A percentile compares a stretch with the other conserved stretches of the same genome.
Evolutionary conservation across 805 yeast genomes (phyloP).

Genomic region (Metschnikowia corniflorae): DNA sequence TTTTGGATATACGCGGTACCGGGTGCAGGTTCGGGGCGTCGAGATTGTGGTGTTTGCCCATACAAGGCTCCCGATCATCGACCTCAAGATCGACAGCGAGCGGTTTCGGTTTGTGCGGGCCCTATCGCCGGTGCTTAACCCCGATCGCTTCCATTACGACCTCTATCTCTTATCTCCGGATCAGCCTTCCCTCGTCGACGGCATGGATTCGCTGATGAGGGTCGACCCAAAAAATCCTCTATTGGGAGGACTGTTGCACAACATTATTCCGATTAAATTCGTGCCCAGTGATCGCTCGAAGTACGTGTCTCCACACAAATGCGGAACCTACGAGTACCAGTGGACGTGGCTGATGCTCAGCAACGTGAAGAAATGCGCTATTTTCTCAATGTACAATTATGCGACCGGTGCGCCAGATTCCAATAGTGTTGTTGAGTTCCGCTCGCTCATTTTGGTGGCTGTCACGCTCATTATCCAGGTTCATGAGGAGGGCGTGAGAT

Average conservation of each 20-base stretch:
- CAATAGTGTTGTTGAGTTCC: conserved; percentile 8
- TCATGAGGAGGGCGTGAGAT: conserved; percentile 5
- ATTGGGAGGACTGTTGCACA: conserved; percentile 3
- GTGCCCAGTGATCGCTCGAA: conserved; percentile 2
- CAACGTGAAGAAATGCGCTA: conserved; percentile 4
- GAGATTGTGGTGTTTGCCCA: conserved; percentile 10
- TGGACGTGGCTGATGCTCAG: conserved; percentile 8
- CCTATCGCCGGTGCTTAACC: not conserved
- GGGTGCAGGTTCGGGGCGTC: conserved; percentile 6
- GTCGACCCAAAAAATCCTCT: conserved; percentile 7
- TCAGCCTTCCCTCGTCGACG: conserved; percentile 10
- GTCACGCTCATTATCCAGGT: conserved; percentile 7
- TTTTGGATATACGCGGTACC: conserved; percentile 11
- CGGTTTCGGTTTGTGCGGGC: conserved; percentile 11
- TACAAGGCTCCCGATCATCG: conserved; percentile 10
- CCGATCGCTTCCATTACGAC: conserved; percentile 9
- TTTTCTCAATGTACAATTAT: conserved; percentile 4
- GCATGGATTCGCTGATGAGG: conserved; percentile 6
- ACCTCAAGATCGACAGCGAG: conserved; percentile 6
- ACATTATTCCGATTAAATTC: conserved; percentile 1
- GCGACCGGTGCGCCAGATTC: conserved; percentile 4
- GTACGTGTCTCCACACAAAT: conserved; percentile 6
- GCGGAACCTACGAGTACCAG: conserved; percentile 9
- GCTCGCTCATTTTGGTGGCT: conserved; percentile 8
- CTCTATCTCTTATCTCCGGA: conserved; percentile 6